Conservation (phyloP, 805 yeast genomes). For the Blastobotrys chiropterorum region DNA sequence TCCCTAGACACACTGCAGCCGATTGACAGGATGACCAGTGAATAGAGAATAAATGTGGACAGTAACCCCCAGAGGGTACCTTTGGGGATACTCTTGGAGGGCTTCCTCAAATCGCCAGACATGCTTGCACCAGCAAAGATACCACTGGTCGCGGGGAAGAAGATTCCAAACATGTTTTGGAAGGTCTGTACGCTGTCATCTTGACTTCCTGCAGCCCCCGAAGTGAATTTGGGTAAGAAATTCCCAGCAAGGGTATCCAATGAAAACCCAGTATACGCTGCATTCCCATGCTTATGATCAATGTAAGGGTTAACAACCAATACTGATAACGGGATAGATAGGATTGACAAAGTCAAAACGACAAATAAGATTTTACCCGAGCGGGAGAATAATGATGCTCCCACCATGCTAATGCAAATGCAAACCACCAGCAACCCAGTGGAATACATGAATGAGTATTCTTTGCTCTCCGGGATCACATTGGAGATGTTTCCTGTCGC, state of each 20-base stretch:
- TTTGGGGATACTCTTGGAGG: constrained; percentile 82
- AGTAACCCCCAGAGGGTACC: constrained; percentile 88
- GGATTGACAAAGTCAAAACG: constrained; percentile 17
- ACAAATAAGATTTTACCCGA: constrained; percentile 20
- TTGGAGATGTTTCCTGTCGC: constrained; percentile 48
- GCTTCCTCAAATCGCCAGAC: constrained; percentile 88
- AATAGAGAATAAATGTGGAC: constrained; percentile 70
- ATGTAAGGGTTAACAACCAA: constrained; percentile 57
- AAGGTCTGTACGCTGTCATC: constrained; percentile 60
- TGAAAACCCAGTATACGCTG: constrained; percentile 63
- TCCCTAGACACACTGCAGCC: constrained; percentile 77
- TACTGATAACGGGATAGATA: constrained; percentile 64
- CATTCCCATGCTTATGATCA: constrained; percentile 21
- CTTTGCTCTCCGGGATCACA: constrained; percentile 62
- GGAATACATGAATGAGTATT: constrained; percentile 67
- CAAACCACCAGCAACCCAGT: constrained; percentile 41
- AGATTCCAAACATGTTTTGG: constrained; percentile 83
- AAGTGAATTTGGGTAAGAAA: constrained; percentile 71
- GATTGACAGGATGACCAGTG: constrained; percentile 73
- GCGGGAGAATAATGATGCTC: constrained; percentile 19
- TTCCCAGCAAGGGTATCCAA: constrained; percentile 63
- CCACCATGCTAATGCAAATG: constrained; percentile 19
- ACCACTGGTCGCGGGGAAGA: constrained; percentile 98
- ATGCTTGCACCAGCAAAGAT: constrained; percentile 97
- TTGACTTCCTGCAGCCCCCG: constrained; percentile 89